Conservation (phyloP, 164 flowering plant species). For the Tetracentron sinense region DNA sequence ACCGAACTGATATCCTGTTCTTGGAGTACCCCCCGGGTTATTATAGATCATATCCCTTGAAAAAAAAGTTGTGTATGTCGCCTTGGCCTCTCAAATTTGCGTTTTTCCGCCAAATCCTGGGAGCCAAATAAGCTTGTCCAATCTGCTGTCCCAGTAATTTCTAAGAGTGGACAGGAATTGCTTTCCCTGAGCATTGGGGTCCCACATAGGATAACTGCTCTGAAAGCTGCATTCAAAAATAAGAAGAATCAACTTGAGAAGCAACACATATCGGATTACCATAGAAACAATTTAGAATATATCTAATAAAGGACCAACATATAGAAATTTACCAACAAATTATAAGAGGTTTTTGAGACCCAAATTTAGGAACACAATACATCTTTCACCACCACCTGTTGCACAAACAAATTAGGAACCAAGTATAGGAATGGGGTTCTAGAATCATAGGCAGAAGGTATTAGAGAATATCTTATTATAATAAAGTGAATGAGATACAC, state of each 20-base stretch:
- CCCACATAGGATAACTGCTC: slow-evolving; percentile 81
- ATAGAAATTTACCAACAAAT: neutral
- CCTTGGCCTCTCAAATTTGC: slow-evolving; percentile 33
- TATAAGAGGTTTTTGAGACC: neutral
- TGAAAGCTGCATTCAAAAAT: slow-evolving; percentile 61
- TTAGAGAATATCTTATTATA: too few relatives aligned
- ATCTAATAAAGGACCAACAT: neutral
- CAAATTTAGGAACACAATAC: too few relatives aligned
- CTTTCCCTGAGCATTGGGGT: slow-evolving; percentile 69
- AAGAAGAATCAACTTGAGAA: slow-evolving; percentile 5
- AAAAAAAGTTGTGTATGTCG: slow-evolving; percentile 27
- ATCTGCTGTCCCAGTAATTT: slow-evolving; percentile 40
- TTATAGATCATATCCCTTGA: slow-evolving; percentile 36
- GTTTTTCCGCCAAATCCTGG: slow-evolving; percentile 32
- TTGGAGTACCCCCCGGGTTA: slow-evolving; percentile 15
- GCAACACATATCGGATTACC: neutral
- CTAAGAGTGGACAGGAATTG: slow-evolving; percentile 56
- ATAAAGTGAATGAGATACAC: too few relatives aligned
- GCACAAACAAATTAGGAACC: too few relatives aligned
- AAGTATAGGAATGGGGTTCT: too few relatives aligned
- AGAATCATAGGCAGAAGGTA: too few relatives aligned
- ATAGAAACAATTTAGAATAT: neutral
- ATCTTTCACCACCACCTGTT: too few relatives aligned
- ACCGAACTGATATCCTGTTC: slow-evolving; percentile 32
- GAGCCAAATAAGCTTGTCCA: slow-evolving; percentile 27